phyloP scores from a whole-genome alignment of 257 asterid species.

The Solanum neorickii region DNA sequence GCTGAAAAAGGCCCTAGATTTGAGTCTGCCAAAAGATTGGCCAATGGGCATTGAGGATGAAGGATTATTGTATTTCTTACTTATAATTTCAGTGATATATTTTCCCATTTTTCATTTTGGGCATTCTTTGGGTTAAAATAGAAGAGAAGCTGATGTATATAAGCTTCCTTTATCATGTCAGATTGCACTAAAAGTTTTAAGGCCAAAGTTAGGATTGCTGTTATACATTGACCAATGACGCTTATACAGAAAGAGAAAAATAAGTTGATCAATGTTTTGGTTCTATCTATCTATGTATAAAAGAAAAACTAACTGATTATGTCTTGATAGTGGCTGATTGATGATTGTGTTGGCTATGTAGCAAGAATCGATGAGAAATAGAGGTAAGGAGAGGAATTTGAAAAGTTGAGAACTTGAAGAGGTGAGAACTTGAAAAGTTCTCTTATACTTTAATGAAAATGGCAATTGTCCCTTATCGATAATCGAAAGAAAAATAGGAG shows the following conservation, averaged over 20 bases:
- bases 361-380: too few relatives aligned
- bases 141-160: conserved; percentile 39
- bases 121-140: conserved; percentile 3
- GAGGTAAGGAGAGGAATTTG: too few relatives aligned
- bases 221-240: not conserved
- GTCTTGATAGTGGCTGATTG: not conserved
- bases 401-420: too few relatives aligned
- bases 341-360: too few relatives aligned
- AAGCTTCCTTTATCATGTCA: not conserved
- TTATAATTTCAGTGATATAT: not conserved
- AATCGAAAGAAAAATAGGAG: too few relatives aligned
- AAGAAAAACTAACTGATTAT: not conserved
- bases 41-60: conserved; percentile 12
- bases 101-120: not conserved
- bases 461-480: too few relatives aligned
- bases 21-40: conserved; percentile 42
- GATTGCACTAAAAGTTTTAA: not conserved
- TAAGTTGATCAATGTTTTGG: not conserved
- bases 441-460: too few relatives aligned
- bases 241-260: not conserved
- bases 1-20: conserved; percentile 57
- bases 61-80: not conserved
- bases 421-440: too few relatives aligned
- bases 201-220: not conserved
- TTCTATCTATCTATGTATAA: not conserved